Conservation (phyloP, 257 asterid species). For the Jasminum sambac region DNA sequence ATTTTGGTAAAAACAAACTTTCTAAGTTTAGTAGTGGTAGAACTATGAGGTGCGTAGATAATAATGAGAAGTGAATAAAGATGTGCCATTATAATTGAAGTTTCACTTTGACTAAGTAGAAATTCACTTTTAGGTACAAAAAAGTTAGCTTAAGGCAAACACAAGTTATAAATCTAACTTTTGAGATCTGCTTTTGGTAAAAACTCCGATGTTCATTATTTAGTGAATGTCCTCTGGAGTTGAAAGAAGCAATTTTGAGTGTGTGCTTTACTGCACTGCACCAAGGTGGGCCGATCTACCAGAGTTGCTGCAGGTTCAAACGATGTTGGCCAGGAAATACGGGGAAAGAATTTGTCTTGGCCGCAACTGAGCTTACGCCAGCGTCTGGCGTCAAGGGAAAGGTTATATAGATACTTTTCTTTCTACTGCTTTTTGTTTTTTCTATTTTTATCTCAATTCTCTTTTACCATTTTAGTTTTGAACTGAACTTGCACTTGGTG, state of each 20-base stretch:
- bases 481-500: constrained; percentile 50
- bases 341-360: constrained; percentile 81
- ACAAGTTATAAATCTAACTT: too few relatives aligned
- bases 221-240: constrained; percentile 97
- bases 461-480: not conserved
- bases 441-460: constrained; percentile 13
- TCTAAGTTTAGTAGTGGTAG: too few relatives aligned
- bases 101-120: too few relatives aligned
- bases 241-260: constrained; percentile 97
- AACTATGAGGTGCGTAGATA: too few relatives aligned
- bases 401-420: constrained; percentile 38
- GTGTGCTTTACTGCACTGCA: constrained; percentile 95
- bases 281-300: constrained; percentile 96
- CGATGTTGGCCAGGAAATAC: constrained; percentile 78
- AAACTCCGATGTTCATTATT: too few relatives aligned
- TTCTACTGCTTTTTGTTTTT: not conserved
- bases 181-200: too few relatives aligned
- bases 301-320: constrained; percentile 76
- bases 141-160: too few relatives aligned
- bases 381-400: constrained; percentile 98
- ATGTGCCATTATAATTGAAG: too few relatives aligned
- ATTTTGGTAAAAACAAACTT: too few relatives aligned
- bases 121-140: too few relatives aligned
- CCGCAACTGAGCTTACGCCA: constrained; percentile 95
- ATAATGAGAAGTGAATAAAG: too few relatives aligned